Percentiles rank a stretch among this genome's conserved stretches.
Evolutionary conservation across 2,329 filamentous ascomycete species (phyloP).

Genomic region (Incumbomyces lentus): DNA sequence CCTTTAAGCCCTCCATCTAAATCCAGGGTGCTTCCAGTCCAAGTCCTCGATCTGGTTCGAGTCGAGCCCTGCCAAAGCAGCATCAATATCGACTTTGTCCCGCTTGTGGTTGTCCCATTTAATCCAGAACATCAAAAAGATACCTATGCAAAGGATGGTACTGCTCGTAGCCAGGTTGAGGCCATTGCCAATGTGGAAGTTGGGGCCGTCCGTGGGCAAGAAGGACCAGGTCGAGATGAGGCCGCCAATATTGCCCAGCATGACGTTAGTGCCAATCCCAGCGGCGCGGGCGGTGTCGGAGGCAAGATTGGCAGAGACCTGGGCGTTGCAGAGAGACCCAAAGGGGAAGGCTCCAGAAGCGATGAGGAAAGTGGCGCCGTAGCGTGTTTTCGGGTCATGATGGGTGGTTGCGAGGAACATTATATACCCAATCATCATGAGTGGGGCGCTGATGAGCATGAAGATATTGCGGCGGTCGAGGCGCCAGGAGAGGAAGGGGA

Average conservation of each 20-base stretch:
- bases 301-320: slow-evolving; percentile 60
- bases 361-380: slow-evolving; percentile 61
- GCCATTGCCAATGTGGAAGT: slow-evolving; percentile 62
- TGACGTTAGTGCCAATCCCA: slow-evolving; percentile 57
- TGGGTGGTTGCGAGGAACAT: slow-evolving; percentile 53
- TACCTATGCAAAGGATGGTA: slow-evolving; percentile 44
- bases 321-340: slow-evolving; percentile 56
- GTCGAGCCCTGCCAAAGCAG: slow-evolving; percentile 45
- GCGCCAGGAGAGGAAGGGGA: slow-evolving; percentile 53
- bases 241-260: slow-evolving; percentile 64
- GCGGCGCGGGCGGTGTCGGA: slow-evolving; percentile 59
- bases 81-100: slow-evolving; percentile 44
- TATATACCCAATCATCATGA: slow-evolving; percentile 59
- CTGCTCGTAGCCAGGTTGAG: slow-evolving; percentile 55
- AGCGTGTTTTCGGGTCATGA: slow-evolving; percentile 44
- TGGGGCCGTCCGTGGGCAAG: slow-evolving; percentile 50
- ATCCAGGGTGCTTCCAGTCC: slow-evolving; percentile 57
- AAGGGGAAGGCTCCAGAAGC: slow-evolving; percentile 53
- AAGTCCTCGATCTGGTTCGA: slow-evolving; percentile 47
- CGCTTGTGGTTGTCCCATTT: slow-evolving; percentile 50
- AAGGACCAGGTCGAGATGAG: slow-evolving; percentile 57
- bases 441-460: slow-evolving; percentile 44
- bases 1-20: slow-evolving; percentile 45
- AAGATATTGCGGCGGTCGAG: slow-evolving; percentile 43
- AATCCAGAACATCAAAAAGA: slow-evolving; percentile 50